phyloP scores from a whole-genome alignment of 1,139 yeast genomes.

The Pneumocystis murina region DNA sequence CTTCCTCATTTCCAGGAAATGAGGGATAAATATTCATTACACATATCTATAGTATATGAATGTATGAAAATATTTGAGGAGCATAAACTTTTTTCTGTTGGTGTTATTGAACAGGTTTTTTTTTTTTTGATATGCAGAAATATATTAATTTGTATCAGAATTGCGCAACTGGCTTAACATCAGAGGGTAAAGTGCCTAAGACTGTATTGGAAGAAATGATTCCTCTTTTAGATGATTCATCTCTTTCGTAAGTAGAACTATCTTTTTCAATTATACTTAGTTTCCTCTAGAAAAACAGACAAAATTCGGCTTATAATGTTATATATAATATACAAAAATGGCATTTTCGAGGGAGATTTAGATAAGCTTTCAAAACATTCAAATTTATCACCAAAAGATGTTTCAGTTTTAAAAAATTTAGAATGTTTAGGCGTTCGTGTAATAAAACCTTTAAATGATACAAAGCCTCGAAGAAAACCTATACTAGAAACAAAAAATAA shows the following conservation, averaged over 20 bases:
- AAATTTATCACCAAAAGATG: slow-evolving; percentile 46
- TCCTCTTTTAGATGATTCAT: slow-evolving; percentile 37
- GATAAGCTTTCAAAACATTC: slow-evolving; percentile 56
- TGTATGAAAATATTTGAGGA: slow-evolving; percentile 26
- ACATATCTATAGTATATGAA: slow-evolving; percentile 28
- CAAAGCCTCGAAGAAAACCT: slow-evolving; percentile 11
- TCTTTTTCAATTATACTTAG: slow-evolving; percentile 25
- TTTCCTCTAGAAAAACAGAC: slow-evolving; percentile 31
- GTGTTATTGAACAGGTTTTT: slow-evolving; percentile 21
- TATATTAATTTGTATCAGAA: slow-evolving; percentile 34
- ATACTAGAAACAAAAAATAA: slow-evolving; percentile 23
- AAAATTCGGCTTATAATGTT: slow-evolving; percentile 63
- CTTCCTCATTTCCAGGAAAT: slow-evolving; percentile 29
- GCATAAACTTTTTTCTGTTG: slow-evolving; percentile 21
- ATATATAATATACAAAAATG: slow-evolving; percentile 74
- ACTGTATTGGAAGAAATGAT: slow-evolving; percentile 55
- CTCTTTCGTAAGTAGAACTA: not conserved
- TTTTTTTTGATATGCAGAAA: not conserved
- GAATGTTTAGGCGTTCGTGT: slow-evolving; percentile 52
- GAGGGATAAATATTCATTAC: slow-evolving; percentile 26
- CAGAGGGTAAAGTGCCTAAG: slow-evolving; percentile 54
- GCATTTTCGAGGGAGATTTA: slow-evolving; percentile 62
- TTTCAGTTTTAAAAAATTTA: slow-evolving; percentile 49
- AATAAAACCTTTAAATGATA: slow-evolving; percentile 35
- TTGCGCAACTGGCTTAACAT: slow-evolving; percentile 56